Base-by-base conservation (phyloP, 1,139 yeast genomes). In the Candida tropicalis region DNA sequence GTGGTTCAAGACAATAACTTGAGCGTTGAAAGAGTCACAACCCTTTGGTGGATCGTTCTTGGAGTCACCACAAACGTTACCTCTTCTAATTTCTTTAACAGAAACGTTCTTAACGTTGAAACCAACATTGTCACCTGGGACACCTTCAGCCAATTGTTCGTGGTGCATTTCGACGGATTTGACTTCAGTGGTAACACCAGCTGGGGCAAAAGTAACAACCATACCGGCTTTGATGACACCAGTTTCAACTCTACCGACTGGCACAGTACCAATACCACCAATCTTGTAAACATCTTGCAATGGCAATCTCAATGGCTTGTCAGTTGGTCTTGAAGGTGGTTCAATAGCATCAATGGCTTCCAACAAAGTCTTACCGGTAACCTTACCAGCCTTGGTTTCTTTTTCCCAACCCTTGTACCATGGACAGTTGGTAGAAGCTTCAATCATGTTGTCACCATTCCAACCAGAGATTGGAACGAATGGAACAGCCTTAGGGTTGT, bases 391-490 rank as follows among this genome's bases (percentile, higher is more conserved):
- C 79, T 84, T 84, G 86, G 88, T 82, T 77, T 84, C 90, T 79
- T 83, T 84, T 64, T 75, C 75, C 93, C 93, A 85, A 63, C 93
- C 93, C 84, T 86, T 85, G 89, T 85, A 85, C 95, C 95, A 86
- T 66, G 89, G 81, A 74, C 87, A 82, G 88, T 86, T 86, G 62
- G 84, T 46, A 59, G 91, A 82, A 44, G 86, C 63, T 75, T 86
- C 93, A 73, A 85, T 81, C 95, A 85, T 86, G 88, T 86, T 85
- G 80, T 86, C 95, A 81, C 95, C 95, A 79, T 85, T 85, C 93
- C 91, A 86, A 70, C 95, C 95, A 65, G 95, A 86, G 75, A 86
- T 85, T 73, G 95, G 95, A 62, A 85, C 93, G 83, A 86, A 86
- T 65, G 95, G 85, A 75, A 86, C 91, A 73, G 83, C 75, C 87